Evolutionary conservation across 352 stramenopile species (phyloP), one percentile per base, ranked within the genome.

Genomic region (Salisapilia sapeloensis): DNA sequence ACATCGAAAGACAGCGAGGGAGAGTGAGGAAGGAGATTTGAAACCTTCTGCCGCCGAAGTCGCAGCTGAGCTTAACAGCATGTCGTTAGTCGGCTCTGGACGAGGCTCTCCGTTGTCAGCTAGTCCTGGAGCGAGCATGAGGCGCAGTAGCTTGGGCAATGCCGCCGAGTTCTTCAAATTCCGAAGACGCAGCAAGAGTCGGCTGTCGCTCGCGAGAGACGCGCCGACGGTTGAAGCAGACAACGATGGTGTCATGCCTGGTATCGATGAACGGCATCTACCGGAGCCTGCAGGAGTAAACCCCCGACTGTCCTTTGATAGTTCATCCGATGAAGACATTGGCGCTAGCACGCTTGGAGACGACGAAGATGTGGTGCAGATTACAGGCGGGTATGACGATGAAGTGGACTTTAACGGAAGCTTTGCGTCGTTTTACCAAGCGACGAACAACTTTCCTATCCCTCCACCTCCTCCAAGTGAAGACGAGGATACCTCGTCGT

Each of bases 81-180:
- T 78, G 4, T 41, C 49, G 1, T 18, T 45, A n/a, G 42, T 39
- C 4, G 18, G 55, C 9, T 51, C 58, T 6, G 24, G 24, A 13
- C 10, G 10, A 12, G 24, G 24, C 10, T 12, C 10, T 28, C 3
- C 6, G 23, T 25, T 15, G 6, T 3, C 31, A 3, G 31, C 31
- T 25, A 61, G 47, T 12, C 57, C 64, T 0, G 31, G 28, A 23
- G 38, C 25, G 4, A 50, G 55, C 7, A 50, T 52, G 31, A 53
- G 70, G 24, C 69, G 72, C 29, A 66, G 69, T 25, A 85, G 69
- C 29, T 87, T 87, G 44, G 72, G 72, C 1, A 87, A 87, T 43
- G 72, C 72, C 14, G 72, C 72, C 10, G 69, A 87, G 37, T 83
- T 87, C 16, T 87, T 83, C 47, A 84, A 84, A 36, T 87, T 84